Evolutionary conservation across 2,329 filamentous ascomycete genomes (phyloP), one percentile per base, ranked within the genome.

Genomic region (Fusarium praegraminearum): DNA sequence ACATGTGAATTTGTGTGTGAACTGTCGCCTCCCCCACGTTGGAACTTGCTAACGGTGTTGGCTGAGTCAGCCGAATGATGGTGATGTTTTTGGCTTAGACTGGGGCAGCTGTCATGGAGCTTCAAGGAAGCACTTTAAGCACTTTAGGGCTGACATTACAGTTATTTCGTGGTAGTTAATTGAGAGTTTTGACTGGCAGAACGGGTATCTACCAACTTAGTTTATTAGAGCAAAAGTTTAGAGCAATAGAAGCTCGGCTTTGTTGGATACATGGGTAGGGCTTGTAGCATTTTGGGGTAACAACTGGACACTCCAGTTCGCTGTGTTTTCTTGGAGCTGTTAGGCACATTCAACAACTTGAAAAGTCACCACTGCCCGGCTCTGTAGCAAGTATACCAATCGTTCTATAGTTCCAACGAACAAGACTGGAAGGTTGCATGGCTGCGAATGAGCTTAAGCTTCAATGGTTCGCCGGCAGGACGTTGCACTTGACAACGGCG

Each of bases 21-120:
- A 61, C n/a, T 47, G 47, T 53, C 43, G 52, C 45, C 49, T 67
- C 20, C 69, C 47, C 70, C 70, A 73, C 64, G 57, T 63, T 66
- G 22, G 26, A 51, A 54, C 33, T 59, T 47, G 12, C 15, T 30
- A 47, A 57, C 28, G 36, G 33, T 41, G 45, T 33, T 33, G 18
- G 61, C 40, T 65, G 63, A 67, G 54, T 70, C 57, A 62, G 54
- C 72, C 16, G 11, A 7, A 22, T 3, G 16, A 20, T n/a, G 13
- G n/a, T 9, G 28, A 50, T 36, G 22, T n/a, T 58, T 58, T 46
- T 35, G 15, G 40, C 1, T 30, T 46, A 65, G 38, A 5, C 24
- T 33, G 7, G 18, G 26, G 30, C 20, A 43, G 20, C 16, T 46
- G 10, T 30, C 11, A 22, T 28, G 18, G 26, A 32, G 26, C 44